These are phyloP conservation scores for Scheffersomyces insectosa DNA, from an alignment of 1,139 yeast species.

Conservation along the genomic window DNA sequence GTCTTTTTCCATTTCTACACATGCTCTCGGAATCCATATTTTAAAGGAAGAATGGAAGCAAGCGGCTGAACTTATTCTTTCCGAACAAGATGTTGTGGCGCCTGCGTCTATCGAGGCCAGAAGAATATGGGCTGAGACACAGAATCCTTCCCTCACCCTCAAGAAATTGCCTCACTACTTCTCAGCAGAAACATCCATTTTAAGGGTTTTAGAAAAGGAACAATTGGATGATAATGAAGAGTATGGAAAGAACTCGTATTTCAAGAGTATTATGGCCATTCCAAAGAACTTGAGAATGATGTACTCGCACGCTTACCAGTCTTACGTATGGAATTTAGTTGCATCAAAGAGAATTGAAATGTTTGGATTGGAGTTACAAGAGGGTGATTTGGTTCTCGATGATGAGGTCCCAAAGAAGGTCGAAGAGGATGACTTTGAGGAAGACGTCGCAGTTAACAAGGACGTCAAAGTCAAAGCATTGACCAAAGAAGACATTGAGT, in stretches of 20 bases:
- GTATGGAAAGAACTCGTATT: conserved; percentile 54
- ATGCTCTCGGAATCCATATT: conserved; percentile 73
- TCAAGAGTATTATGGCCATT: conserved; percentile 83
- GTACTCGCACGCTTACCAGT: conserved; percentile 98
- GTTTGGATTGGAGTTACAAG: conserved; percentile 69
- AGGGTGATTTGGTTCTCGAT: conserved; percentile 79
- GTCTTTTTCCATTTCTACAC: conserved; percentile 90
- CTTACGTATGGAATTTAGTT: conserved; percentile 89
- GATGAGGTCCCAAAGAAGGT: conserved; percentile 22
- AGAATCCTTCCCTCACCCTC: conserved; percentile 64
- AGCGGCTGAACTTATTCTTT: conserved; percentile 74
- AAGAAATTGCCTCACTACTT: conserved; percentile 83
- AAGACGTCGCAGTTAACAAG: conserved; percentile 59
- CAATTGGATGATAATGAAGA: conserved; percentile 47
- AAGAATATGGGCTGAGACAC: conserved; percentile 74
- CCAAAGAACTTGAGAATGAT: conserved; percentile 90
- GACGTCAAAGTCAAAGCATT: conserved; percentile 67
- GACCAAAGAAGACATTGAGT: conserved; percentile 69
- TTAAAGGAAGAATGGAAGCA: conserved; percentile 74
- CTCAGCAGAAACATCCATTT: conserved; percentile 77
- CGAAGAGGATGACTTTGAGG: conserved; percentile 54
- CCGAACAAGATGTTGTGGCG: conserved; percentile 81
- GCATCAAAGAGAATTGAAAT: conserved; percentile 75
- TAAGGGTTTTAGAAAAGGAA: conserved; percentile 54
- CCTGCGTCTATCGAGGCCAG: conserved; percentile 86